Percentiles rank a stretch among this genome's conserved stretches.
phyloP scores from a whole-genome alignment of 192 early-diverging fungal species.

The Linnemannia hyalina region DNA sequence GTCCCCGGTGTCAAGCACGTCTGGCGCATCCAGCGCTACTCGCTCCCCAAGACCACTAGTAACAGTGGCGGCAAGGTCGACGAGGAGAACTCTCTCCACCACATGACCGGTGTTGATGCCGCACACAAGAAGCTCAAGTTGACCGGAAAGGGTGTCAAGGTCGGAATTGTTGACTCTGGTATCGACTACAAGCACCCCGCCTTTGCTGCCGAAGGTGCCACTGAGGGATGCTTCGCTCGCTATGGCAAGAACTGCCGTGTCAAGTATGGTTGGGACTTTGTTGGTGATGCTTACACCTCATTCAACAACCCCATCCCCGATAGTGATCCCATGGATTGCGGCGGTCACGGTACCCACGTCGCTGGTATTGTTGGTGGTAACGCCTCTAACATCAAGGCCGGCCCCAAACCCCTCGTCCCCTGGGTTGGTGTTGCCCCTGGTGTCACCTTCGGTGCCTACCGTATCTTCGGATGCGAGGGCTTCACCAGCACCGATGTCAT shows the following conservation, averaged over 20 bases:
- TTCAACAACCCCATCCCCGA: conserved; percentile 54
- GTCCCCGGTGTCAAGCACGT: conserved; percentile 52
- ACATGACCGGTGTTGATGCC: conserved; percentile 59
- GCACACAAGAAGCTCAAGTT: conserved; percentile 47
- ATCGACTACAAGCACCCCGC: conserved; percentile 72
- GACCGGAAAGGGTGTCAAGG: conserved; percentile 58
- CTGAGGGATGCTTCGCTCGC: conserved; percentile 68
- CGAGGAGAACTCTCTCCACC: conserved; percentile 42
- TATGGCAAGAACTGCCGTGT: conserved; percentile 67
- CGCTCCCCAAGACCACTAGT: conserved; percentile 8
- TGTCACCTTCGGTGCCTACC: conserved; percentile 80
- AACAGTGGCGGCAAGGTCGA: conserved; percentile 12
- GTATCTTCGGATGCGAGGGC: conserved; percentile 86
- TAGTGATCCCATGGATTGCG: conserved; percentile 68
- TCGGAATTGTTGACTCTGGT: conserved; percentile 72
- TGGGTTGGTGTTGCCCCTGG: conserved; percentile 89
- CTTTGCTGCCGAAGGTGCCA: conserved; percentile 58
- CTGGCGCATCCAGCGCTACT: conserved; percentile 60
- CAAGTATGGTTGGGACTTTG: conserved; percentile 72
- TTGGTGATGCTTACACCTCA: conserved; percentile 59
- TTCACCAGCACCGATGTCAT: conserved; percentile 75
- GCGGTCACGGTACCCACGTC: conserved; percentile 75
- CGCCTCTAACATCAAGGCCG: conserved; percentile 54
- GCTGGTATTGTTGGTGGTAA: conserved; percentile 82
- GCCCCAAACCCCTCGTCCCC: conserved; percentile 27